phyloP scores from a whole-genome alignment of 768 basidiomycete genomes.

The Podaxis rugospora region DNA sequence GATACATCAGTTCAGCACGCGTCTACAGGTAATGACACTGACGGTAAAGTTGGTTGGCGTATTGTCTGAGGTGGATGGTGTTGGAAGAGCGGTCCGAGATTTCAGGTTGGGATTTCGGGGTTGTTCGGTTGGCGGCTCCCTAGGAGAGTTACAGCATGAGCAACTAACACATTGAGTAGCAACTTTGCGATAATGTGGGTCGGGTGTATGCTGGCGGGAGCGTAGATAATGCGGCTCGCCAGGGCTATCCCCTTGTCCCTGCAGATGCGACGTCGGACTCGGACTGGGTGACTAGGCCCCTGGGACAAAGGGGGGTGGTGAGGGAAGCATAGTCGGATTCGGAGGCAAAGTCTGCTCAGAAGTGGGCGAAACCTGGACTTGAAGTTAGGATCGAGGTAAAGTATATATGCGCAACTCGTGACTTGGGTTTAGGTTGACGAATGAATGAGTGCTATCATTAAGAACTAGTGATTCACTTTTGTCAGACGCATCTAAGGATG shows the following conservation, averaged over 20 bases:
- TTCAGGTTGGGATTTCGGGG: too few species aligned
- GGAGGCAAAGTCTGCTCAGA: not conserved
- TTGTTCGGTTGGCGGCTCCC: too few species aligned
- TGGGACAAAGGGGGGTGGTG: conserved; percentile 29
- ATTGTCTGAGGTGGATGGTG: not conserved
- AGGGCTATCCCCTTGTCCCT: not conserved
- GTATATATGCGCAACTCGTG: conserved; percentile 6
- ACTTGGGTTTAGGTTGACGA: not conserved
- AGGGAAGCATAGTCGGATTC: conserved; percentile 1
- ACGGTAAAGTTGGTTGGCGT: not conserved
- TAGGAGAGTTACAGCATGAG: not conserved
- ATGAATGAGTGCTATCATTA: conserved; percentile 1
- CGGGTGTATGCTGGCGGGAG: not conserved
- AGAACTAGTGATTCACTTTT: conserved; percentile 9
- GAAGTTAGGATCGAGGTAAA: not conserved
- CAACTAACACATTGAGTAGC: not conserved
- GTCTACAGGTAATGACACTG: not conserved
- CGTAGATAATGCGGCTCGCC: not conserved
- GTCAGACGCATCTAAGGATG: not conserved
- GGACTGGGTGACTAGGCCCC: conserved; percentile 39
- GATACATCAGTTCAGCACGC: not conserved
- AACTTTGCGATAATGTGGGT: not conserved
- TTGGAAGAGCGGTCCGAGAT: not conserved
- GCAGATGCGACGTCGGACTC: not conserved
- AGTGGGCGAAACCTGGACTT: not conserved